A percentile compares a stretch with the other conserved stretches of the same genome.
Conservation (phyloP, 2,329 filamentous ascomycete genomes). For the Fusarium xylarioides region DNA sequence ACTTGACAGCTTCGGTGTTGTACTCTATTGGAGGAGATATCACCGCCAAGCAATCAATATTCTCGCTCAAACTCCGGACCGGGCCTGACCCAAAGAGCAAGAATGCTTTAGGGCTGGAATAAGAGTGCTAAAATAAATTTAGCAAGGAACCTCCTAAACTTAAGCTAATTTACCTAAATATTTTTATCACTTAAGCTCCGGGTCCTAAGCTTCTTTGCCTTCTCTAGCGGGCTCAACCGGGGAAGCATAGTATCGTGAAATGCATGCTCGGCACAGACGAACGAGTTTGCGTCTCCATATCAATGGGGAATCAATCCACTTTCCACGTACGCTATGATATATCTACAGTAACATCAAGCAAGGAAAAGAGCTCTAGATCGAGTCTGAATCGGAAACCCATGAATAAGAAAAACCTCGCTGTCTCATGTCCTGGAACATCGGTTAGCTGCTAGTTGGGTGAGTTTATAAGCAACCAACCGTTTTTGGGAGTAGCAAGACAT, state of each 20-base stretch:
- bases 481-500: neutral
- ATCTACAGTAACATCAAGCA: constrained; percentile 17
- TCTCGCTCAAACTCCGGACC: constrained; percentile 24
- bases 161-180: neutral
- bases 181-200: neutral
- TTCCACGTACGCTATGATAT: constrained; percentile 14
- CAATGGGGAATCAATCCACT: constrained; percentile 16
- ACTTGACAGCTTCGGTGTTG: constrained; percentile 1
- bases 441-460: neutral
- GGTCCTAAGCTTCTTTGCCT: neutral
- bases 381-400: constrained; percentile 15
- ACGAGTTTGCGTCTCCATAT: constrained; percentile 18
- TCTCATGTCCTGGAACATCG: constrained; percentile 11
- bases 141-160: neutral
- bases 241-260: constrained; percentile 18
- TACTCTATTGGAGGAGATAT: neutral
- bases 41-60: constrained; percentile 12
- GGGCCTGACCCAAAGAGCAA: neutral
- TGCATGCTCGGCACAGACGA: neutral
- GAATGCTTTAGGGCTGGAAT: neutral
- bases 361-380: constrained; percentile 20
- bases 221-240: neutral
- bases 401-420: constrained; percentile 11
- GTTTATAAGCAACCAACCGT: neutral
- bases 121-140: neutral